A percentile compares a stretch with the other conserved stretches of the same genome.
Evolutionary conservation across 306 rosid species (phyloP).

Genomic region (Corylus avellana): DNA sequence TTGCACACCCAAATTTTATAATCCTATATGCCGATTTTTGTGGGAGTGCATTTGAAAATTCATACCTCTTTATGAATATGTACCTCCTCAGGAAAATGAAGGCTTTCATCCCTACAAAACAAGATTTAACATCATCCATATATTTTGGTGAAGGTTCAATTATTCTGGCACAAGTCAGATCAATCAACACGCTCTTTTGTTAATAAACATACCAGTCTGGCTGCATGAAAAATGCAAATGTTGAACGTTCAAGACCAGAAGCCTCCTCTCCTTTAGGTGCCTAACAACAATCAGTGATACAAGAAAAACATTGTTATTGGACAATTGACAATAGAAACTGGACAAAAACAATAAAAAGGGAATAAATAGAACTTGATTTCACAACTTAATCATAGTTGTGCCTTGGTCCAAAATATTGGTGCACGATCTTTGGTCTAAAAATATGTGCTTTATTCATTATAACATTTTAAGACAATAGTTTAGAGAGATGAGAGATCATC

Average conservation of each 20-base stretch:
- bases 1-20: slow-evolving; percentile 2
- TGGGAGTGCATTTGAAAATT: slow-evolving; percentile 14
- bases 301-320: background rate
- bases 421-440: background rate
- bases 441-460: background rate
- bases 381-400: slow-evolving; percentile 9
- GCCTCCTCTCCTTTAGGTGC: slow-evolving; percentile 78
- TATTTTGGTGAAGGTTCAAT: background rate
- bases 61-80: slow-evolving; percentile 83
- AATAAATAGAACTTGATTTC: background rate
- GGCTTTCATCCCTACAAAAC: slow-evolving; percentile 80
- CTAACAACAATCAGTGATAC: slow-evolving; percentile 37
- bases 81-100: slow-evolving; percentile 68
- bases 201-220: slow-evolving; percentile 73
- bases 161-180: slow-evolving; percentile 1
- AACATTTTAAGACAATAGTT: background rate
- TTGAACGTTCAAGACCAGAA: slow-evolving; percentile 75
- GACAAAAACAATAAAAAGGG: slow-evolving; percentile 1
- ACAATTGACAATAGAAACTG: slow-evolving; percentile 10
- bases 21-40: slow-evolving; percentile 11
- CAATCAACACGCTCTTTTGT: background rate
- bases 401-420: slow-evolving; percentile 11
- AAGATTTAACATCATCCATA: slow-evolving; percentile 4
- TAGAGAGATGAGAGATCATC: background rate
- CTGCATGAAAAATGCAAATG: slow-evolving; percentile 96